A percentile compares a stretch with the other conserved stretches of the same genome.
phyloP scores from a whole-genome alignment of 2,329 filamentous ascomycete species.

The Sporothrix phasma region DNA sequence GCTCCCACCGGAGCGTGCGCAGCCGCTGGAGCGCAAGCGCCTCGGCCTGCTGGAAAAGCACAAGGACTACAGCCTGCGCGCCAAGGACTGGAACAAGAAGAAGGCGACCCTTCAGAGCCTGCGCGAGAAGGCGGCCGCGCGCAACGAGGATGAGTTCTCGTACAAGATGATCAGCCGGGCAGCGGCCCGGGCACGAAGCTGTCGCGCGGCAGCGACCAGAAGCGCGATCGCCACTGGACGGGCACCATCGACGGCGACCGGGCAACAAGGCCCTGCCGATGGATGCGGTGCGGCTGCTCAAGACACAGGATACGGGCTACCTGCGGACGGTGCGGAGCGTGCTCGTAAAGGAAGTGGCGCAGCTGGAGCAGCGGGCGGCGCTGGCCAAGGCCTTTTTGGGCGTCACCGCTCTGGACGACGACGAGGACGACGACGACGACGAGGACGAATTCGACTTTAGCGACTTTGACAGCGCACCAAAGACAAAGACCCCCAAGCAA shows the following conservation, averaged over 20 bases:
- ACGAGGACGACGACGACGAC: slow-evolving; percentile 24
- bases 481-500: slow-evolving; percentile 14
- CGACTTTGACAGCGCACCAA: slow-evolving; percentile 9
- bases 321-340: slow-evolving; percentile 53
- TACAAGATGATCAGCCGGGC: slow-evolving; percentile 57
- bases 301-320: slow-evolving; percentile 60
- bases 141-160: slow-evolving; percentile 66
- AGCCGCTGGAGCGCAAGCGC: slow-evolving; percentile 71
- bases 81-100: slow-evolving; percentile 57
- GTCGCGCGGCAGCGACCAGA: slow-evolving; percentile 26
- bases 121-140: slow-evolving; percentile 50
- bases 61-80: slow-evolving; percentile 49
- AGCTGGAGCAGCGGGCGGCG: slow-evolving; percentile 44
- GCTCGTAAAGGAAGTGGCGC: slow-evolving; percentile 46
- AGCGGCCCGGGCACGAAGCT: slow-evolving; percentile 40
- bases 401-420: slow-evolving; percentile 23
- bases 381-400: slow-evolving; percentile 31
- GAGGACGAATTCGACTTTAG: slow-evolving; percentile 20
- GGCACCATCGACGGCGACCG: slow-evolving; percentile 49
- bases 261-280: slow-evolving; percentile 46
- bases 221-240: slow-evolving; percentile 38
- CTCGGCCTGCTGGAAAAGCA: slow-evolving; percentile 93
- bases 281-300: slow-evolving; percentile 52
- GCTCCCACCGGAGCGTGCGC: slow-evolving; percentile 81
- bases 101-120: slow-evolving; percentile 50